Conservation (phyloP, 805 yeast genomes). For the Spathaspora arborariae region DNA sequence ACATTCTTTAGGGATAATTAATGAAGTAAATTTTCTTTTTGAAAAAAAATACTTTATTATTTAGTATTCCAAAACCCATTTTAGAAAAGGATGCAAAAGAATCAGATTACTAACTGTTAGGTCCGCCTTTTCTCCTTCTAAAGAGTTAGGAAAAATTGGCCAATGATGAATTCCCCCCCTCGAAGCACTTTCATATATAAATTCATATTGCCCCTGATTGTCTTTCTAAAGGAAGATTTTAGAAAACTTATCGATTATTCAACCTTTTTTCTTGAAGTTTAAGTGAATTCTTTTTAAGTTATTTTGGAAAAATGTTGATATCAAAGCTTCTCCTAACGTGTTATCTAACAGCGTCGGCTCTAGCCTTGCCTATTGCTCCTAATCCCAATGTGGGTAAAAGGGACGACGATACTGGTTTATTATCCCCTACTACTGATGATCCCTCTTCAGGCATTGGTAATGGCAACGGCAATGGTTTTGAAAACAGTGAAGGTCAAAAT, state of each 20-base stretch:
- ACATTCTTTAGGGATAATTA: not conserved
- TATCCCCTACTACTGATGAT: not conserved
- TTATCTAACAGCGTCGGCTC: conserved; percentile 1
- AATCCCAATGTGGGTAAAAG: not conserved
- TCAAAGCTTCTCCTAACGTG: not conserved
- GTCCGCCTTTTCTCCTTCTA: not conserved
- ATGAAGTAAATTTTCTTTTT: not conserved
- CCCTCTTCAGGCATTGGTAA: not conserved
- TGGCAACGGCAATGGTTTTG: too few relatives aligned
- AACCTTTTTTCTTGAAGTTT: not conserved
- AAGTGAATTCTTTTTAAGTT: not conserved
- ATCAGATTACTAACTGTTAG: not conserved
- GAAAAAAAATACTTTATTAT: not conserved
- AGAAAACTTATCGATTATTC: not conserved
- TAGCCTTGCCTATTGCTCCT: not conserved
- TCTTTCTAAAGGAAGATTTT: not conserved
- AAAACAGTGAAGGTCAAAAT: not conserved
- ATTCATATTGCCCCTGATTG: not conserved
- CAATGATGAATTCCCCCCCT: not conserved
- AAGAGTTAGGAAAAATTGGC: not conserved
- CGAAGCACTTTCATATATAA: not conserved
- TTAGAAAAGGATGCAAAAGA: not conserved
- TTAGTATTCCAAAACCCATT: not conserved
- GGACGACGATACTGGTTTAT: not conserved
- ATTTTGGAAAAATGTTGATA: conserved; percentile 1